Base-by-base conservation (phyloP, 306 rosid species). In the Trichosanthes truncata region DNA sequence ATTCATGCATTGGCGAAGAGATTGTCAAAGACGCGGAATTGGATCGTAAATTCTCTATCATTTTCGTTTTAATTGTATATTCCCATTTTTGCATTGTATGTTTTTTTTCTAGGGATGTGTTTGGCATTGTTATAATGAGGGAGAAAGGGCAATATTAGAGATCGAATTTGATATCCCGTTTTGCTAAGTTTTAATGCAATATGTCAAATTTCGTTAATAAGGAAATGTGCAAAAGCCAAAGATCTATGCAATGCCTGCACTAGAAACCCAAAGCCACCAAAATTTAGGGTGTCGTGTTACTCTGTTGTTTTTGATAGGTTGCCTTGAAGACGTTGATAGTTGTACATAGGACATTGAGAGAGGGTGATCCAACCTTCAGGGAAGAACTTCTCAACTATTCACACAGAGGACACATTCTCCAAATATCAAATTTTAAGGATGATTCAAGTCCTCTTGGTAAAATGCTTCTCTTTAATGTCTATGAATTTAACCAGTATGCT, bases 281-380 rank as follows among this genome's bases (percentile, higher is more conserved):
- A 77, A 20, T 57, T 78, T 46, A 48, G 33, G 29, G 9, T 9
- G 73, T 55, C 23, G 9, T 9, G 73, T 55, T 35, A 69, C 29
- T 48, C 36, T 13, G 77, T 80, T 9, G 77, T 33, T 41, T 51
- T 40, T 35, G 21, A 29, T 85, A 95, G 98, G 98, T 95, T 86
- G 97, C 98, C 35, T 76, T 95, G 89, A 95, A 95, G 95, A 89
- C 90, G 79, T 88, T 95, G 90, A 92, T 92, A 74, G 96, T 95
- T 51, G 85, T 95, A 76, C 98, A 95, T 80, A 89, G 98, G 86
- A 87, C 95, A 84, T 73, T 95, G 82, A 90, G 98, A 87, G 98
- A 95, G 77, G 97, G 97, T 63, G 98, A 95, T 86, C 97, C 93
- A 60, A 89, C 87, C 29, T 91, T 92, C 83, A 89, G 87, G 84